A percentile compares a stretch with the other conserved stretches of the same genome.
These are phyloP conservation scores for Cyclotella kingstonii DNA, from an alignment of 108 stramenopile species.

Conservation along the genomic window DNA sequence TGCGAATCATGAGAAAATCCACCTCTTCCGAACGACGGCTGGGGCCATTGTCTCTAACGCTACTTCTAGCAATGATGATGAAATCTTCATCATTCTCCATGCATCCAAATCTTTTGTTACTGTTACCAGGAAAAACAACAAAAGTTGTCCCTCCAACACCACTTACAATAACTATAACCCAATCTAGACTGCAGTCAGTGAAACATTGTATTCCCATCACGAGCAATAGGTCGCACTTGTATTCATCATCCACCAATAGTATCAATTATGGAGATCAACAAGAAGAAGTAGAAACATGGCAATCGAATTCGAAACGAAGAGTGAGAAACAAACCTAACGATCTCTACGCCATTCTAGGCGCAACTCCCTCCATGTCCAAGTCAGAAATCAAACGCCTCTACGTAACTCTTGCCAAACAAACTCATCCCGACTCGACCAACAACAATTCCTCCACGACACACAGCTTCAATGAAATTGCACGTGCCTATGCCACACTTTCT, in stretches of 20 bases:
- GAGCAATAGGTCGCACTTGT: too few species aligned
- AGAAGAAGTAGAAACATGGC: neutral
- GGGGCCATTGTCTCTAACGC: neutral
- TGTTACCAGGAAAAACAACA: neutral
- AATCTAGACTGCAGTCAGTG: neutral
- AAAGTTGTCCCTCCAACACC: neutral
- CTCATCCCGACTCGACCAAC: slow-evolving; percentile 63
- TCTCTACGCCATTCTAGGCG: slow-evolving; percentile 70
- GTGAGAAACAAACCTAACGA: neutral
- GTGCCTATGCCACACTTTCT: slow-evolving; percentile 65
- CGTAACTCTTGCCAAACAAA: slow-evolving; percentile 50
- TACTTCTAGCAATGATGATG: neutral
- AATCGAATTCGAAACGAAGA: neutral
- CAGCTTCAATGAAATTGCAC: slow-evolving; percentile 61
- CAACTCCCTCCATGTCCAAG: slow-evolving; percentile 48
- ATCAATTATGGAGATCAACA: neutral
- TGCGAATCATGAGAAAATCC: neutral
- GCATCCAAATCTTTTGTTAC: neutral
- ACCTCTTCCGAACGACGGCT: neutral
- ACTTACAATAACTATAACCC: neutral
- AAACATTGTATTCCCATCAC: too few species aligned
- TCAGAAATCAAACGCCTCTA: slow-evolving; percentile 63
- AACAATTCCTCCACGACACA: neutral
- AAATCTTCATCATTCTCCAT: neutral
- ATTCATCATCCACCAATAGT: neutral